A percentile compares a stretch with the other conserved stretches of the same genome.
Evolutionary conservation across 805 yeast species (phyloP).

Genomic region (Candida insectorum): DNA sequence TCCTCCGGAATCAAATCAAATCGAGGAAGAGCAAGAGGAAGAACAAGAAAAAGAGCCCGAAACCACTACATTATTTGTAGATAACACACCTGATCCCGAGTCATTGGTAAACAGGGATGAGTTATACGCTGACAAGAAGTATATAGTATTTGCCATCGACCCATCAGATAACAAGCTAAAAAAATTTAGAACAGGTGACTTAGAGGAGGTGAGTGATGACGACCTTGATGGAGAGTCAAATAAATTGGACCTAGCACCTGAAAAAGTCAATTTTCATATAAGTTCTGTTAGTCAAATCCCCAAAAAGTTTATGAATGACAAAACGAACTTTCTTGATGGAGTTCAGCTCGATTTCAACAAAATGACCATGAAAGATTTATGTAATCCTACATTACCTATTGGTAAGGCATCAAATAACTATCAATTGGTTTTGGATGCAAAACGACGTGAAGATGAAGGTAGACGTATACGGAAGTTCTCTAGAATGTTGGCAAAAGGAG

Average conservation of each 20-base stretch:
- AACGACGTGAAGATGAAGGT: slow-evolving; percentile 19
- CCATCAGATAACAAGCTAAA: slow-evolving; percentile 24
- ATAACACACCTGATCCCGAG: slow-evolving; percentile 3
- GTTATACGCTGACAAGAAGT: slow-evolving; percentile 5
- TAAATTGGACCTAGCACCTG: slow-evolving; percentile 37
- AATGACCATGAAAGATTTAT: slow-evolving; percentile 67
- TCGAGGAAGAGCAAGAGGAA: slow-evolving; percentile 7
- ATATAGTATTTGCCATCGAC: slow-evolving; percentile 29
- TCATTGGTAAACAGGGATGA: slow-evolving; percentile 11
- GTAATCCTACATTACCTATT: slow-evolving; percentile 63
- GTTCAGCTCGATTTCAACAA: slow-evolving; percentile 49
- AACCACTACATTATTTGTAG: neutral
- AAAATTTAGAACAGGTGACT: slow-evolving; percentile 22
- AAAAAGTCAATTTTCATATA: slow-evolving; percentile 28
- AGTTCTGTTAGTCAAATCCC: slow-evolving; percentile 31
- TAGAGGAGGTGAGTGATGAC: neutral
- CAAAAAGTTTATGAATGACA: slow-evolving; percentile 35
- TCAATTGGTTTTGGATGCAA: slow-evolving; percentile 53
- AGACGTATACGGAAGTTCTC: slow-evolving; percentile 22
- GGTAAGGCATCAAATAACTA: slow-evolving; percentile 63
- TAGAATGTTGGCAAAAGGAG: slow-evolving; percentile 26
- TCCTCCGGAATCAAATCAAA: neutral
- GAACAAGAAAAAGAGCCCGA: slow-evolving; percentile 2
- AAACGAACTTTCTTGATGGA: slow-evolving; percentile 34
- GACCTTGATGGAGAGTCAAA: slow-evolving; percentile 5